Conservation (phyloP, 192 early-diverging fungal species). For the Coemansia sp. region DNA sequence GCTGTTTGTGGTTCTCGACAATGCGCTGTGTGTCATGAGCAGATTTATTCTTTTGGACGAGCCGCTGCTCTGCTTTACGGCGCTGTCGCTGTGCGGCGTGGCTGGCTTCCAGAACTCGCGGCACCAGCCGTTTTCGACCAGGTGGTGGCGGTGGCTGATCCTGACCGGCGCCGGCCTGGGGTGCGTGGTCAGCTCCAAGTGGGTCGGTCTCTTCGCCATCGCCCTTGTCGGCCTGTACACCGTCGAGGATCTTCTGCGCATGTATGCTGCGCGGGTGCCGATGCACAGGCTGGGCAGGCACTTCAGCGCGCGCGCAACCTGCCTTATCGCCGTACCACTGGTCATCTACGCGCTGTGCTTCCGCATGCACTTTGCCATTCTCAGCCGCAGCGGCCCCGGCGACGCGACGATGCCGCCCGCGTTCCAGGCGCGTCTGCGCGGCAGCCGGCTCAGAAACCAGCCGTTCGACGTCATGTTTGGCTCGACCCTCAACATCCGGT, state of each 20-base stretch:
- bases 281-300: slow-evolving; percentile 76
- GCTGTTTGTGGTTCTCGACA: slow-evolving; percentile 73
- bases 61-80: slow-evolving; percentile 90
- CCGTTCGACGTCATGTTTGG: slow-evolving; percentile 44
- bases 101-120: slow-evolving; percentile 76
- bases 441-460: slow-evolving; percentile 39
- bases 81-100: slow-evolving; percentile 59
- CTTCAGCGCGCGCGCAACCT: slow-evolving; percentile 77
- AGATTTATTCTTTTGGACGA: slow-evolving; percentile 95
- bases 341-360: slow-evolving; percentile 80
- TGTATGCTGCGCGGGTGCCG: slow-evolving; percentile 71
- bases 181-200: slow-evolving; percentile 74
- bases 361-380: slow-evolving; percentile 85
- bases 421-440: slow-evolving; percentile 41
- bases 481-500: slow-evolving; percentile 31
- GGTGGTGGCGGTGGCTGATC: slow-evolving; percentile 87
- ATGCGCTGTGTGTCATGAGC: slow-evolving; percentile 64
- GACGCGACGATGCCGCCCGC: slow-evolving; percentile 46
- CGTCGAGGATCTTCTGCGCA: slow-evolving; percentile 79
- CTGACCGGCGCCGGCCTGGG: slow-evolving; percentile 82
- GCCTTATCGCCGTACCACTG: slow-evolving; percentile 79
- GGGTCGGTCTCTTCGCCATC: slow-evolving; percentile 91
- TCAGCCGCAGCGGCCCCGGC: slow-evolving; percentile 60
- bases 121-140: slow-evolving; percentile 17
- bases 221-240: slow-evolving; percentile 81